Evolutionary conservation across 2,329 filamentous ascomycete genomes (phyloP), one percentile per base, ranked within the genome.

Genomic region (Cercospora beticola): DNA sequence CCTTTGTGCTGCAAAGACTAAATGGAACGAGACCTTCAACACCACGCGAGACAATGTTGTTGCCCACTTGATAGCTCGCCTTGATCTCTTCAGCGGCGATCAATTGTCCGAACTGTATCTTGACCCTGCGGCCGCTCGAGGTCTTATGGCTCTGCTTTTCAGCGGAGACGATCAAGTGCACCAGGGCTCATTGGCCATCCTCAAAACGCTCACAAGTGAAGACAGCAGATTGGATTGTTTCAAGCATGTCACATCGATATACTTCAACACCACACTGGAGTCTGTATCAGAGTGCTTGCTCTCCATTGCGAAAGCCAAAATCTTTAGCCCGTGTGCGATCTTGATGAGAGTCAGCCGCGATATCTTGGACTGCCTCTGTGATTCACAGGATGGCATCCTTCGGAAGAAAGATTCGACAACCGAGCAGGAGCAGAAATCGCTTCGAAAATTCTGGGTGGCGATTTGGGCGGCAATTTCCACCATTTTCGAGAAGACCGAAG

Each of bases 381-480:
- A 89, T 72, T 84, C 84, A n/a, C 85, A 88, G 70, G 84, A 86
- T 68, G 86, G 88, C 70, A 81, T 89, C 66, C 81, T 92, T n/a
- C 83, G 88, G 67, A 86, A 85, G 60, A 82, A 82, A 66, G 79
- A 93, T 30, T 76, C 78, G 10, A 86, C 87, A 30, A 78, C 83
- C 1, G 85, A 85, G 67, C 52, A 71, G 9, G 90, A 94, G 72
- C 85, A 87, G 12, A 83, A 86, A 40, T 87, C 89, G 3, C 85
- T 96, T 14, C 86, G 91, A 76, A 86, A 86, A 40, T 92, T 96
- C 82, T 99, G 96, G 96, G 86, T 88, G 69, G 87, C 88, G 66
- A 87, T 94, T 73, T 99, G 96, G 96, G 86, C 87, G 66, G 89
- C 89, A 57, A 85, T 98, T 54, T 90, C 90, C 52, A 89, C 90